phyloP scores from a whole-genome alignment of 495 filamentous ascomycete species.

The Aspergillus sparsus region DNA sequence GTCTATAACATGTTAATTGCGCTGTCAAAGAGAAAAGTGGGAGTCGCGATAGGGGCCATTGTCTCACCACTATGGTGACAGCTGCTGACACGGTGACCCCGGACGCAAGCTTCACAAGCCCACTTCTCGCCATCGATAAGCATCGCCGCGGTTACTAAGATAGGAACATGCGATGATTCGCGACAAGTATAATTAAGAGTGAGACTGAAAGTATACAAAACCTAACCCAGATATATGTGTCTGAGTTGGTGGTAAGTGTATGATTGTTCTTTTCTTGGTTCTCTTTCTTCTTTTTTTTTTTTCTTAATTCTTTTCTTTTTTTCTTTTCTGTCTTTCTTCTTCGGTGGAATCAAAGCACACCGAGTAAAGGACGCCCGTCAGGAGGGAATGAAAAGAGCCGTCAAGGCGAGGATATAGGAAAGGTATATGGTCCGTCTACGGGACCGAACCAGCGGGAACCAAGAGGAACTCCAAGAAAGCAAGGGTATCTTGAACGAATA shows the following conservation, averaged over 20 bases:
- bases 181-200: slow-evolving; percentile 28
- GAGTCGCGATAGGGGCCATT: neutral
- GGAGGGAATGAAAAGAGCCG: slow-evolving; percentile 36
- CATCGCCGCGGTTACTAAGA: slow-evolving; percentile 58
- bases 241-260: slow-evolving; percentile 5
- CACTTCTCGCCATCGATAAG: slow-evolving; percentile 88
- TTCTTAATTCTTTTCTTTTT: slow-evolving; percentile 11
- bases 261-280: slow-evolving; percentile 15
- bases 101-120: slow-evolving; percentile 91
- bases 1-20: slow-evolving; percentile 56
- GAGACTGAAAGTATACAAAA: slow-evolving; percentile 26
- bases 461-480: slow-evolving; percentile 39
- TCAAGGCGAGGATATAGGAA: slow-evolving; percentile 44
- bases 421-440: slow-evolving; percentile 34
- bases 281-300: slow-evolving; percentile 17
- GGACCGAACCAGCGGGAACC: slow-evolving; percentile 34
- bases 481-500: slow-evolving; percentile 46
- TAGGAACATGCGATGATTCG: slow-evolving; percentile 50
- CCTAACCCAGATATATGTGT: slow-evolving; percentile 17
- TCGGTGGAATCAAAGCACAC: slow-evolving; percentile 20
- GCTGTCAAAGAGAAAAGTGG: slow-evolving; percentile 20
- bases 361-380: slow-evolving; percentile 32
- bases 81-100: slow-evolving; percentile 91
- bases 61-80: slow-evolving; percentile 86
- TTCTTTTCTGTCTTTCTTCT: slow-evolving; percentile 17